A percentile compares a stretch with the other conserved stretches of the same genome.
Evolutionary conservation across 495 filamentous ascomycete genomes (phyloP).

Genomic region (Aspergillus steynii): DNA sequence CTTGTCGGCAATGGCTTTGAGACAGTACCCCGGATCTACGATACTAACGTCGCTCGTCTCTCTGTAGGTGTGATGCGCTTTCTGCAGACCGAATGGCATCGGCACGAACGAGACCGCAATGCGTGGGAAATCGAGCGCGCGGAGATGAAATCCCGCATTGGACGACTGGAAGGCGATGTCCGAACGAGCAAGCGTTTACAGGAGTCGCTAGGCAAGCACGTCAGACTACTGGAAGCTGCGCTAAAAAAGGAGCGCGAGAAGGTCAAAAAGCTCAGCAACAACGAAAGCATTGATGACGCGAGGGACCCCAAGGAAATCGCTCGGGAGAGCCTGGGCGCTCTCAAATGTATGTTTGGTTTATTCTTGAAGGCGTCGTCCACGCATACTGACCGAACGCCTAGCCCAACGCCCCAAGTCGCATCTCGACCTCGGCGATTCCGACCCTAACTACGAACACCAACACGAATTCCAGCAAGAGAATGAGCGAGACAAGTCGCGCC

Average conservation of each 20-base stretch:
- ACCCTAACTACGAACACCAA: conserved; percentile 53
- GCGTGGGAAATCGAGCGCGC: conserved; percentile 98
- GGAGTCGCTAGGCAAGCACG: conserved; percentile 83
- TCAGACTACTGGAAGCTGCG: conserved; percentile 86
- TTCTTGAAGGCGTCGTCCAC: neutral
- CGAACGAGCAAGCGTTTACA: conserved; percentile 82
- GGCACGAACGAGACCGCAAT: conserved; percentile 96
- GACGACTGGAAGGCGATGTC: conserved; percentile 86
- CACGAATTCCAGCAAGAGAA: conserved; percentile 58
- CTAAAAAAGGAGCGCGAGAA: conserved; percentile 72
- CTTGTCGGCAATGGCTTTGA: neutral
- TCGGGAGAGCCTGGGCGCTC: conserved; percentile 40
- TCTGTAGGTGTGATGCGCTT: conserved; percentile 94
- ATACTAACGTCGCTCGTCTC: conserved; percentile 10
- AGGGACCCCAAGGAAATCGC: conserved; percentile 46
- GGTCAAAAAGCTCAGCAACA: conserved; percentile 43
- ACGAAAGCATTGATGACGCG: conserved; percentile 49
- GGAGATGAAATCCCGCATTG: conserved; percentile 98
- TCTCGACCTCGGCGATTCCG: conserved; percentile 42
- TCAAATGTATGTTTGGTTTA: conserved; percentile 35
- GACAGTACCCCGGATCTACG: neutral
- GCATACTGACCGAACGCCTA: conserved; percentile 16
- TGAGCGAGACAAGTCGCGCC: conserved; percentile 51
- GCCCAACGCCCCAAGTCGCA: conserved; percentile 41
- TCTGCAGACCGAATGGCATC: conserved; percentile 98